Evolutionary conservation across 352 stramenopile species (phyloP).

Genomic region (Pythium insidiosum): DNA sequence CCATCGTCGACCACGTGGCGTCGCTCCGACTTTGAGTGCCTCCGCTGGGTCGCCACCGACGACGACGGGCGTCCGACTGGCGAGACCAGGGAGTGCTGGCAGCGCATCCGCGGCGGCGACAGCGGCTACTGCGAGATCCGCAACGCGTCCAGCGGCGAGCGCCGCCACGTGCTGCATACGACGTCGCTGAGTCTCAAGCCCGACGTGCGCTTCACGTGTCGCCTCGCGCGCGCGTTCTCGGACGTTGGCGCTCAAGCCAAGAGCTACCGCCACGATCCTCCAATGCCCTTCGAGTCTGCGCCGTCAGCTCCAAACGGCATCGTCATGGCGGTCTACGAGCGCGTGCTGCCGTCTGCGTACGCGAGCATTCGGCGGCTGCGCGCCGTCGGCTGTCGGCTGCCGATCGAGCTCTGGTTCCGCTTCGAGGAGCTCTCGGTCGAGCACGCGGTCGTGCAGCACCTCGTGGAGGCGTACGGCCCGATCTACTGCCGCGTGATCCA

Average conservation of each 20-base stretch:
- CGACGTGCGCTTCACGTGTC: conserved; percentile 59
- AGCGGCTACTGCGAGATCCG: conserved; percentile 55
- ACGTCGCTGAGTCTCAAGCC: conserved; percentile 55
- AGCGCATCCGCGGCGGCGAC: conserved; percentile 43
- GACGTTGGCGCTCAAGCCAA: conserved; percentile 35
- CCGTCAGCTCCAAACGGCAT: conserved; percentile 8
- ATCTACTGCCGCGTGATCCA: conserved; percentile 18
- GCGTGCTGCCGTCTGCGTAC: conserved; percentile 16
- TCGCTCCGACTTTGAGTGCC: conserved; percentile 40
- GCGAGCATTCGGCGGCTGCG: conserved; percentile 19
- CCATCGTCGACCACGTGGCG: not conserved
- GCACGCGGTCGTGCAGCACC: conserved; percentile 13
- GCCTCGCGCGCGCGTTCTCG: conserved; percentile 46
- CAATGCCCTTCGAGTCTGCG: conserved; percentile 13
- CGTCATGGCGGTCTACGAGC: conserved; percentile 26
- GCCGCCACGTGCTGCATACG: conserved; percentile 60
- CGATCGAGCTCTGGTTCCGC: conserved; percentile 24
- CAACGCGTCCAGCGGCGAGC: conserved; percentile 37
- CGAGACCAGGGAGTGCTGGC: conserved; percentile 42
- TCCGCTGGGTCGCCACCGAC: conserved; percentile 56
- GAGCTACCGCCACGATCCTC: conserved; percentile 50
- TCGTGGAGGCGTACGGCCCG: conserved; percentile 14
- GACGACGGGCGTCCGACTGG: conserved; percentile 39
- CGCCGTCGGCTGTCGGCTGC: conserved; percentile 13
- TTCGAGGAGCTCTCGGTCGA: conserved; percentile 14